Evolutionary conservation across 371 early-diverging fungal genomes (phyloP).

Genomic region (Mucor circinelloides): DNA sequence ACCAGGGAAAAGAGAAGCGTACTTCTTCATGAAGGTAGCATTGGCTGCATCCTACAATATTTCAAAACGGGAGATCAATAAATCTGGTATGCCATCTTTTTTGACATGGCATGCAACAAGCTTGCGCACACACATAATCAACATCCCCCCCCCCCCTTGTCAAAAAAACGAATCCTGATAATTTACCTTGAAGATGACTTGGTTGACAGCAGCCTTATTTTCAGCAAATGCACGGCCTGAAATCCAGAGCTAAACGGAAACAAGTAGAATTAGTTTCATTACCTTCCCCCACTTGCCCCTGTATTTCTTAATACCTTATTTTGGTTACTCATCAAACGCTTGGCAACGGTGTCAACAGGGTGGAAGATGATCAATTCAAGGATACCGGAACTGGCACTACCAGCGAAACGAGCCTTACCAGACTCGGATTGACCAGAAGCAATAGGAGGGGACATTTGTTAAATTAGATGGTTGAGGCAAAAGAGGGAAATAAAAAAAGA

Average conservation of each 20-base stretch:
- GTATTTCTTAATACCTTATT: constrained; percentile 57
- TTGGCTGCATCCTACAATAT: constrained; percentile 77
- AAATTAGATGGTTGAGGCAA: not conserved
- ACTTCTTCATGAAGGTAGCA: constrained; percentile 76
- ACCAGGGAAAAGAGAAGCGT: constrained; percentile 95
- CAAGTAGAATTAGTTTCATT: not conserved
- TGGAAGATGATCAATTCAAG: constrained; percentile 96
- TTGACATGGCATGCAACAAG: not conserved
- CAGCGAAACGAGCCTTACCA: constrained; percentile 83
- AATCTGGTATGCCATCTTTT: not conserved
- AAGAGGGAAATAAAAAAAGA: constrained; percentile 10
- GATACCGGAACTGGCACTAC: constrained; percentile 91
- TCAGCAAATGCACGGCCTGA: constrained; percentile 59
- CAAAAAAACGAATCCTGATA: constrained; percentile 3
- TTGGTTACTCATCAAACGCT: constrained; percentile 96
- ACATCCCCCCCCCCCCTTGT: constrained; percentile 2
- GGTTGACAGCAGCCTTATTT: constrained; percentile 65
- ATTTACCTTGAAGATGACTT: constrained; percentile 81
- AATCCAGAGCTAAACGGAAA: constrained; percentile 60
- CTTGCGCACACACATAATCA: not conserved
- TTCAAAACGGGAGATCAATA: not conserved
- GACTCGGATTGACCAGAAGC: constrained; percentile 75
- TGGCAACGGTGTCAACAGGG: constrained; percentile 98
- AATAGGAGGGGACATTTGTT: constrained; percentile 62
- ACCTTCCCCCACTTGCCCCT: not conserved